These are phyloP conservation scores for Pseudogymnoascus sp. DNA, from an alignment of 2,329 filamentous ascomycete species.

Conservation along the genomic window DNA sequence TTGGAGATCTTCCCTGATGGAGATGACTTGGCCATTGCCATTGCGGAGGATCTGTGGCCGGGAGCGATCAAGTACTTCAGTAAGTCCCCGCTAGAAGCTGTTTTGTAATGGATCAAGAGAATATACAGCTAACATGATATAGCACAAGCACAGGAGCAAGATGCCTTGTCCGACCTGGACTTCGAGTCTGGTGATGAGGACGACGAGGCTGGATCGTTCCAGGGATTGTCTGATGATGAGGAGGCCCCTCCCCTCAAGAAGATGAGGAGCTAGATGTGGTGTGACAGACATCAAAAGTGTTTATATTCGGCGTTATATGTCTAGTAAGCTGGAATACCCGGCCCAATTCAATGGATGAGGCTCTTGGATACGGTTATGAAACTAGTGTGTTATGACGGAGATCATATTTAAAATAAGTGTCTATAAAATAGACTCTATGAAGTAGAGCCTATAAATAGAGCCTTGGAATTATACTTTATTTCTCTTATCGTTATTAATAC, in stretches of 20 bases:
- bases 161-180: constrained; percentile 58
- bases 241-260: background rate
- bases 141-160: constrained; percentile 64
- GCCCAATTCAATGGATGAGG: background rate
- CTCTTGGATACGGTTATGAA: background rate
- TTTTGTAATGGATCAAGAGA: constrained; percentile 24
- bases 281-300: background rate
- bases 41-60: constrained; percentile 84
- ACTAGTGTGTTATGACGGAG: background rate
- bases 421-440: too few relatives aligned
- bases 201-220: constrained; percentile 34
- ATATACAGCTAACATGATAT: constrained; percentile 11
- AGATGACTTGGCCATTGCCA: constrained; percentile 68
- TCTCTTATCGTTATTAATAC: background rate
- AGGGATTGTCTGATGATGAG: background rate
- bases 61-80: constrained; percentile 86
- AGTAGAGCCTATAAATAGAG: too few relatives aligned
- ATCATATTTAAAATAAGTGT: background rate
- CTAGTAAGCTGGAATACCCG: constrained; percentile 10
- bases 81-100: constrained; percentile 42
- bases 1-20: constrained; percentile 83
- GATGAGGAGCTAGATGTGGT: background rate
- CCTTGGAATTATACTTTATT: background rate
- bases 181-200: constrained; percentile 57
- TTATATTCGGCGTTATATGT: constrained; percentile 1